Evolutionary conservation across 768 basidiomycete species (phyloP).

Genomic region (Lentinula guzmanii): DNA sequence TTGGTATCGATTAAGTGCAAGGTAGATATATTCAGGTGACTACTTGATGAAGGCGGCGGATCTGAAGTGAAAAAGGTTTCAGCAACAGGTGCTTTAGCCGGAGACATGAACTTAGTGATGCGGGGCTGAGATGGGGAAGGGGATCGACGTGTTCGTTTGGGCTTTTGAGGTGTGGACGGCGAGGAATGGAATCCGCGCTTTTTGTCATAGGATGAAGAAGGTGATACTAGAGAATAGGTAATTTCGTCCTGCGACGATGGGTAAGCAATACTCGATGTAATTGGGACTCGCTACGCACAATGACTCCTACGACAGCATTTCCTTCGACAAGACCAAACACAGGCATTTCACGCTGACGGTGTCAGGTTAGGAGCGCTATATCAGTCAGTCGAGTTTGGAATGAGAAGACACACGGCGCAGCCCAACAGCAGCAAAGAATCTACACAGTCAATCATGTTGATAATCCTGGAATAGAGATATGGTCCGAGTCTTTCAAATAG

Average conservation of each 20-base stretch:
- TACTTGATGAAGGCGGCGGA: background rate
- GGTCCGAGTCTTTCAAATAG: background rate
- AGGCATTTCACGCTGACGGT: constrained; percentile 69
- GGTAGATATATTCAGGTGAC: constrained; percentile 12
- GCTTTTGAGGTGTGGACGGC: constrained; percentile 4
- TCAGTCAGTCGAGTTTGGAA: background rate
- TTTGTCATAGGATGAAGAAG: background rate
- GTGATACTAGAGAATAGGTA: background rate
- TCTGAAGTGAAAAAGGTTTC: background rate
- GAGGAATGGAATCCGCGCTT: background rate
- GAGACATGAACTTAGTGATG: background rate
- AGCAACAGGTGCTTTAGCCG: background rate
- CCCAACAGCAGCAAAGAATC: constrained; percentile 41
- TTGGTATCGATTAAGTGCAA: constrained; percentile 64
- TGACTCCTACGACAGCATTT: constrained; percentile 64
- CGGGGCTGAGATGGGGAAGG: constrained; percentile 1
- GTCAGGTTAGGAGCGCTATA: background rate
- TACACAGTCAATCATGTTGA: constrained; percentile 70
- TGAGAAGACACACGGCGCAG: constrained; percentile 37
- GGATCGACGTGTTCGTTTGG: background rate
- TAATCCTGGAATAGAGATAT: constrained; percentile 38
- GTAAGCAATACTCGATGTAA: background rate
- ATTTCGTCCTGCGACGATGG: background rate
- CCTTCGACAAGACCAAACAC: constrained; percentile 72
- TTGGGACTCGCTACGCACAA: constrained; percentile 37